Percentiles rank a stretch among this genome's conserved stretches.
Conservation (phyloP, 129 eudicot species). For the Pittosporum tobira region DNA sequence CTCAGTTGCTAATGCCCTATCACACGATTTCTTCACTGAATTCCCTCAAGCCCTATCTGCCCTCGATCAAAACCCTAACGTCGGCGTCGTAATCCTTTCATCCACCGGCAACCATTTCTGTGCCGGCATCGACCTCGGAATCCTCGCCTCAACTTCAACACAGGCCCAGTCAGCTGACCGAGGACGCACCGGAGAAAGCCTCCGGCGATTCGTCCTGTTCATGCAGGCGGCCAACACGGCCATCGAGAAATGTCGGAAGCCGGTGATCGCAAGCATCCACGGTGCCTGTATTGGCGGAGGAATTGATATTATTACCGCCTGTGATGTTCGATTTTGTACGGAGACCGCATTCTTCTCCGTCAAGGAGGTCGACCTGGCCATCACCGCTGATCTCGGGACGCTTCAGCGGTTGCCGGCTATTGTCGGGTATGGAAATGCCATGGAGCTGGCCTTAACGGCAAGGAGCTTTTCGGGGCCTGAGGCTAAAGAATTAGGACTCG, state of each 20-base stretch:
- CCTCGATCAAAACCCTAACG: constrained; percentile 62
- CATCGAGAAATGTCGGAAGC: constrained; percentile 74
- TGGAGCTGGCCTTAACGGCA: constrained; percentile 79
- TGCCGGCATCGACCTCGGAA: constrained; percentile 72
- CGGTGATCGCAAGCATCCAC: constrained; percentile 63
- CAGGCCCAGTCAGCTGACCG: constrained; percentile 15
- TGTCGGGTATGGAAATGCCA: constrained; percentile 75
- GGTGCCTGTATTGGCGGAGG: constrained; percentile 90
- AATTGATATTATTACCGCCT: constrained; percentile 65
- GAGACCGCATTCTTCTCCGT: constrained; percentile 58
- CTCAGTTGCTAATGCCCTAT: constrained; percentile 45
- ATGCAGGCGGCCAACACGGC: constrained; percentile 66
- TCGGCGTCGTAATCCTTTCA: constrained; percentile 53
- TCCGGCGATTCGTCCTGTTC: constrained; percentile 35
- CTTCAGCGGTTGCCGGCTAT: constrained; percentile 77
- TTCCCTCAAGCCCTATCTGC: constrained; percentile 61
- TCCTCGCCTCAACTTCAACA: constrained; percentile 10
- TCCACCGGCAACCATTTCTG: constrained; percentile 63
- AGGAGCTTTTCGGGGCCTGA: constrained; percentile 53
- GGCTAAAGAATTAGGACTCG: constrained; percentile 66
- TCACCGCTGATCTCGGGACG: constrained; percentile 86
- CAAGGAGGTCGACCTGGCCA: constrained; percentile 84
- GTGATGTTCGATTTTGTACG: constrained; percentile 63
- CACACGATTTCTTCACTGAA: constrained; percentile 47
- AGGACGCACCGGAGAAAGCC: constrained; percentile 42